These are phyloP conservation scores for Gnetum montanum DNA, from an alignment of 75 land plant genomes.

Conservation along the genomic window DNA sequence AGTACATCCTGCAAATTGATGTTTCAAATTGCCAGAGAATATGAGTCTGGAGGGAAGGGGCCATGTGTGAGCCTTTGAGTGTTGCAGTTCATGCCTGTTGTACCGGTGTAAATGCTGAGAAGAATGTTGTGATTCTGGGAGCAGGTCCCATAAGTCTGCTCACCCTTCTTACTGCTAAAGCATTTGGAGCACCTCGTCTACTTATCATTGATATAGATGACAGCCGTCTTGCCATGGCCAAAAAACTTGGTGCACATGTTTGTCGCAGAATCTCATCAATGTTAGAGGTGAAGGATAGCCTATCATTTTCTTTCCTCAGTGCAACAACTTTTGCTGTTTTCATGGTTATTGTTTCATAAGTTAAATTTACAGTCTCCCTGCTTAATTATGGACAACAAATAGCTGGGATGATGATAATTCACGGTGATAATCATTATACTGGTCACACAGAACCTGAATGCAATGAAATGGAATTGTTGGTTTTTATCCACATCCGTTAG, in stretches of 20 bases:
- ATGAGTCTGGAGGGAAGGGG: slow-evolving; percentile 33
- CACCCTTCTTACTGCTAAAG: slow-evolving; percentile 73
- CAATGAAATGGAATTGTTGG: no score
- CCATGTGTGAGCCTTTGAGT: slow-evolving; percentile 40
- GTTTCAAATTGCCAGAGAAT: slow-evolving; percentile 39
- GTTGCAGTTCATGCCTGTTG: slow-evolving; percentile 85
- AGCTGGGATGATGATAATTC: no score
- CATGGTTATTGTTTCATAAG: no score
- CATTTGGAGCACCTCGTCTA: slow-evolving; percentile 73
- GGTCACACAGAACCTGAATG: no score
- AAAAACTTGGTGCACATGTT: slow-evolving; percentile 78
- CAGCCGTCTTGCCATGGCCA: slow-evolving; percentile 60
- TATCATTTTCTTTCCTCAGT: no score
- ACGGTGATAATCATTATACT: no score
- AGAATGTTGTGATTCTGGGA: slow-evolving; percentile 67
- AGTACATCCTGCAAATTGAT: slow-evolving; percentile 31
- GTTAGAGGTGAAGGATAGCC: no score
- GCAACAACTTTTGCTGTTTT: no score
- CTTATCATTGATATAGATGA: slow-evolving; percentile 70
- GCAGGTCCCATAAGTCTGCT: slow-evolving; percentile 89
- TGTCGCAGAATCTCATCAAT: no score
- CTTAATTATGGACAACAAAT: no score
- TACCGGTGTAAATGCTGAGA: slow-evolving; percentile 63
- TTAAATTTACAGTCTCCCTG: no score
- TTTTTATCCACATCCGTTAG: no score